Percentiles rank a stretch among this genome's conserved stretches.
phyloP scores from a whole-genome alignment of 257 asterid species.

The Asclepias syriaca region DNA sequence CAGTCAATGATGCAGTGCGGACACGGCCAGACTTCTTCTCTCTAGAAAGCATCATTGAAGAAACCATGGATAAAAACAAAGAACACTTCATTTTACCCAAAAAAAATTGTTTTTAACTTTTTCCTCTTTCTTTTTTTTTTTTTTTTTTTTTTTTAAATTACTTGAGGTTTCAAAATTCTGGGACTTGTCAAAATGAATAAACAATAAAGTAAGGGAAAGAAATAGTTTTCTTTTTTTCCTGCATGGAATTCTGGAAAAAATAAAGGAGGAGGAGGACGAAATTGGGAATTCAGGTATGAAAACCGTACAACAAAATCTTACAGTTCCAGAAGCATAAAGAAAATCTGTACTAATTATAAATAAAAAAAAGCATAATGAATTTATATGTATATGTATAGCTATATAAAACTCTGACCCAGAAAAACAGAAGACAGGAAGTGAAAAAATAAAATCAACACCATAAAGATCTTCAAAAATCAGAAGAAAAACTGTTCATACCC shows the following conservation, averaged over 20 bases:
- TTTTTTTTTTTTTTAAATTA: too few species aligned
- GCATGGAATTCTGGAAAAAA: constrained; percentile 24
- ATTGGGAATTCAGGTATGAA: constrained; percentile 40
- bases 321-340: constrained; percentile 16
- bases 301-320: constrained; percentile 27
- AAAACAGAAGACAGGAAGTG: not conserved
- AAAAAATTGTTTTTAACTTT: not conserved
- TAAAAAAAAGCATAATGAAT: constrained; percentile 6
- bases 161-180: not conserved
- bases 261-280: constrained; percentile 32
- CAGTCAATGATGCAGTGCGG: constrained; percentile 20
- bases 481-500: not conserved
- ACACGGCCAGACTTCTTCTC: constrained; percentile 21
- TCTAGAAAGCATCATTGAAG: constrained; percentile 14
- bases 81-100: not conserved
- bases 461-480: constrained; percentile 2
- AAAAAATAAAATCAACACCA: not conserved
- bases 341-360: not conserved
- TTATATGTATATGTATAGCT: not conserved
- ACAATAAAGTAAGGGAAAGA: constrained; percentile 1
- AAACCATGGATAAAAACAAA: not conserved
- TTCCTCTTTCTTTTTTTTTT: not conserved
- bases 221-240: not conserved
- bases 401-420: not conserved
- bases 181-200: not conserved